phyloP scores from a whole-genome alignment of 768 basidiomycete species.

The Mycena latifolia region DNA sequence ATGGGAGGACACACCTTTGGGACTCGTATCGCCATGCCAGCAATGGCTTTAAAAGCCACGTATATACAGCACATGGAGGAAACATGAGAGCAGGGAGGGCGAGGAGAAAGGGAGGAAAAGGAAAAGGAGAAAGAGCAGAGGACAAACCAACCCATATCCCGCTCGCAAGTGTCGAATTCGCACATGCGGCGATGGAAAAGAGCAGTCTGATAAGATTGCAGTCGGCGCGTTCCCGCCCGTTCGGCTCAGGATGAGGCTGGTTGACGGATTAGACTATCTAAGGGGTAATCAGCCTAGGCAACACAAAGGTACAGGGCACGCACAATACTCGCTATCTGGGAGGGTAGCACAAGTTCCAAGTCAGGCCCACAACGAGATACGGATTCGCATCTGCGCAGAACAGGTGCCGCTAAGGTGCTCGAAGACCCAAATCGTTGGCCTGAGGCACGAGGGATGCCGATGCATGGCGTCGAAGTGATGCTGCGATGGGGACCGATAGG shows the following conservation, averaged over 20 bases:
- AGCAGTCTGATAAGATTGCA: neutral
- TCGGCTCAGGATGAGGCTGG: neutral
- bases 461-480: neutral
- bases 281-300: neutral
- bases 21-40: too few species aligned
- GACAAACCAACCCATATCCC: too few species aligned
- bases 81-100: too few species aligned
- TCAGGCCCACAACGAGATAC: neutral
- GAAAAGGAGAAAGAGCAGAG: too few species aligned
- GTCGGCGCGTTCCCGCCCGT: slow-evolving; percentile 6
- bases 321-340: slow-evolving; percentile 1
- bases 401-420: neutral
- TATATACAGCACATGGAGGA: too few species aligned
- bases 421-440: neutral
- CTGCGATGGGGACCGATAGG: too few species aligned
- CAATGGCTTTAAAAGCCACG: too few species aligned
- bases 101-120: too few species aligned
- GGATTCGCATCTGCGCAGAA: too few species aligned
- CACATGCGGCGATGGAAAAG: neutral
- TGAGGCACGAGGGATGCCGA: neutral
- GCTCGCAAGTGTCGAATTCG: too few species aligned
- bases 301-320: slow-evolving; percentile 3
- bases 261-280: slow-evolving; percentile 3
- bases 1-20: too few species aligned
- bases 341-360: neutral